Conservation (phyloP, 2,329 filamentous ascomycete genomes). For the Fusarium nematophilum region DNA sequence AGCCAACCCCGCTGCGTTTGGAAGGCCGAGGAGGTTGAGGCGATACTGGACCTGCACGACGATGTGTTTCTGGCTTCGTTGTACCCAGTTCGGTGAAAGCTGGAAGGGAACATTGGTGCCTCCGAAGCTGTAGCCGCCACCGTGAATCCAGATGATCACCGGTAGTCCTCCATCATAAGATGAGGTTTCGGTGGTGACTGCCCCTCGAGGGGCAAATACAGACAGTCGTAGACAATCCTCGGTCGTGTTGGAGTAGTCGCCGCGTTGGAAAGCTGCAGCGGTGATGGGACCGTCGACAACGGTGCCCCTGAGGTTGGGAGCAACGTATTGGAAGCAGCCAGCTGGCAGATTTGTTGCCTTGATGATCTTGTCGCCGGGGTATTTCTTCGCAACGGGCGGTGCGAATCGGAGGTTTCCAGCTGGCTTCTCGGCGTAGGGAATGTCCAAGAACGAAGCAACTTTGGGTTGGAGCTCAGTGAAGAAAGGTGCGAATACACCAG, state of each 20-base stretch:
- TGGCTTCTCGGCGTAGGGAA: conserved; percentile 29
- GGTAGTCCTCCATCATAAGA: not conserved
- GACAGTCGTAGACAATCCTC: conserved; percentile 34
- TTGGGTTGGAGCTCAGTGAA: not conserved
- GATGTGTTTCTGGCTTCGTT: conserved; percentile 31
- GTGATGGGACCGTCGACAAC: conserved; percentile 3
- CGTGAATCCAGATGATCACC: conserved; percentile 32
- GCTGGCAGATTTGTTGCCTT: conserved; percentile 6
- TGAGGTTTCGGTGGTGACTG: not conserved
- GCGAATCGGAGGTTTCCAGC: conserved; percentile 21
- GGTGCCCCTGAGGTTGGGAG: conserved; percentile 8
- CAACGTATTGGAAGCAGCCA: conserved; percentile 34
- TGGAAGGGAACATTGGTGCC: conserved; percentile 27
- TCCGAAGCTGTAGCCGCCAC: conserved; percentile 17
- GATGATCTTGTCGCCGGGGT: not conserved
- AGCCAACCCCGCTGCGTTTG: conserved; percentile 15
- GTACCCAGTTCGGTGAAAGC: conserved; percentile 27
- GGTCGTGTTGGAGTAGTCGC: conserved; percentile 31
- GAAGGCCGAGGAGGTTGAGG: conserved; percentile 27
- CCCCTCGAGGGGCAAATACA: conserved; percentile 13
- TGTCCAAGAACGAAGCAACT: conserved; percentile 31
- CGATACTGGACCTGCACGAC: conserved; percentile 35
- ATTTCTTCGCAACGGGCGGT: conserved; percentile 3
- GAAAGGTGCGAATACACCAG: conserved; percentile 27
- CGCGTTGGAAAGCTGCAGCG: conserved; percentile 26